Conservation (phyloP, 2,329 filamentous ascomycete species). For the Pyrenochaeta sp. region DNA sequence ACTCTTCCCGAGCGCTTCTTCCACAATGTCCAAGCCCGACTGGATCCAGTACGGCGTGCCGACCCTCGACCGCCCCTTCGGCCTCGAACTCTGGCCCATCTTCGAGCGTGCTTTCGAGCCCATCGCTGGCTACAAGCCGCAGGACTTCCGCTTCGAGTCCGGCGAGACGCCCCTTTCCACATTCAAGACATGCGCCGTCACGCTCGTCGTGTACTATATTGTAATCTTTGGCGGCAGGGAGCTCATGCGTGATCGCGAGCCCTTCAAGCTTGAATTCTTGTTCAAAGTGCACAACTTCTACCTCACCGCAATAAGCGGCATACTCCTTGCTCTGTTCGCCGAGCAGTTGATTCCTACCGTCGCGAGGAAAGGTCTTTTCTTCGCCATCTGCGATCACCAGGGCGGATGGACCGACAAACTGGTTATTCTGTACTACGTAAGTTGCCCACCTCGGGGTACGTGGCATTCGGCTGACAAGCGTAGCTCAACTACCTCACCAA, state of each 20-base stretch:
- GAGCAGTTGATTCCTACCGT: slow-evolving; percentile 91
- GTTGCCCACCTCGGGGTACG: slow-evolving; percentile 51
- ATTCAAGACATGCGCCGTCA: slow-evolving; percentile 78
- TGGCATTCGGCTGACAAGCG: slow-evolving; percentile 45
- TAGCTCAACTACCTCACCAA: slow-evolving; percentile 98
- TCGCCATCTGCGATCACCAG: slow-evolving; percentile 79
- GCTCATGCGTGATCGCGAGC: slow-evolving; percentile 84
- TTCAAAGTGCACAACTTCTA: slow-evolving; percentile 98
- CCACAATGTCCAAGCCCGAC: slow-evolving; percentile 59
- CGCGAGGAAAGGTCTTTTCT: slow-evolving; percentile 82
- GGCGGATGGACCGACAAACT: slow-evolving; percentile 95
- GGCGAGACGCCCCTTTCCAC: slow-evolving; percentile 91
- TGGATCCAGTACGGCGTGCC: slow-evolving; percentile 67
- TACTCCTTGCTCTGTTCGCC: slow-evolving; percentile 82
- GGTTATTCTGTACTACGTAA: slow-evolving; percentile 94
- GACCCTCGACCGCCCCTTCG: slow-evolving; percentile 90
- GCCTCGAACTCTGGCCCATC: slow-evolving; percentile 89
- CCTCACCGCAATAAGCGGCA: slow-evolving; percentile 83
- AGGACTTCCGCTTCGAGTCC: slow-evolving; percentile 83
- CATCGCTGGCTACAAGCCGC: slow-evolving; percentile 80
- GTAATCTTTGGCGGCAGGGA: slow-evolving; percentile 93
- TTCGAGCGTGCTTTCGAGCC: slow-evolving; percentile 86
- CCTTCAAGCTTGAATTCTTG: slow-evolving; percentile 84
- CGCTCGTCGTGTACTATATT: slow-evolving; percentile 88
- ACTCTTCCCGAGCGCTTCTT: slow-evolving; percentile 14